Base-by-base conservation (phyloP, 139 green algal species). In the Gonium pectorale region DNA sequence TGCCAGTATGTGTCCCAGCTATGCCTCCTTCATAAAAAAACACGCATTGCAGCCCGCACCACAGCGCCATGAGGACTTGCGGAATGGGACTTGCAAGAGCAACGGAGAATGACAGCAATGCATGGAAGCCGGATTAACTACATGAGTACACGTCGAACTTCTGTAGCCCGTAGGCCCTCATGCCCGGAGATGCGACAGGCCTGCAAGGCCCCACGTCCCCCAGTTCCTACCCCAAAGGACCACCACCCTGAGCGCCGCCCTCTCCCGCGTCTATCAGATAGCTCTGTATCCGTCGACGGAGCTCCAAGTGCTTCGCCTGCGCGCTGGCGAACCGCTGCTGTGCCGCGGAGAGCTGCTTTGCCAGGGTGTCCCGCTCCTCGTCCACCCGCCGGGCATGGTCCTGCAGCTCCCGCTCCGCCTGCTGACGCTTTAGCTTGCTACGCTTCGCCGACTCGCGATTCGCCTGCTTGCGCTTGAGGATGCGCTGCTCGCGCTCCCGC, bases 401-500 rank as follows among this genome's bases (percentile, higher is more conserved):
- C 22, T 83, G 60, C 41, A 83, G 62, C 31, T 73, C 77, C 7
- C 77, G 60, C n/a, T 83, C 77, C 19, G 77, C 77, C 35, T 83
- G 77, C 27, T 83, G 41, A 9, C 77, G 77, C 33, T 73, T 83
- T 0, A 66, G 60, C 43, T 83, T 83, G 31, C 77, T 83, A 21
- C 77, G 77, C 62, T 83, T 83, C 0, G 77, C 77, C 7, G 60
- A 74, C 27, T 83, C 77, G 2, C 77, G 43, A 31, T 83, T 83
- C 3, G 77, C 77, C 33, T 66, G 41, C 21, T 83, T 83, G 6
- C 77, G 77, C 49, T 73, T 73, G 3, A 74, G 31, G 5, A 38
- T 51, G 0, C 77, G 60, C 62, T 64, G 43, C 31, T 83, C 77
- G 3, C 77, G 77, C 40, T 83, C 77, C 2, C 19, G 60, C 41